Percentiles rank a stretch among this genome's conserved stretches.
Conservation (phyloP, 2,329 filamentous ascomycete genomes). For the Fusarium sp. region DNA sequence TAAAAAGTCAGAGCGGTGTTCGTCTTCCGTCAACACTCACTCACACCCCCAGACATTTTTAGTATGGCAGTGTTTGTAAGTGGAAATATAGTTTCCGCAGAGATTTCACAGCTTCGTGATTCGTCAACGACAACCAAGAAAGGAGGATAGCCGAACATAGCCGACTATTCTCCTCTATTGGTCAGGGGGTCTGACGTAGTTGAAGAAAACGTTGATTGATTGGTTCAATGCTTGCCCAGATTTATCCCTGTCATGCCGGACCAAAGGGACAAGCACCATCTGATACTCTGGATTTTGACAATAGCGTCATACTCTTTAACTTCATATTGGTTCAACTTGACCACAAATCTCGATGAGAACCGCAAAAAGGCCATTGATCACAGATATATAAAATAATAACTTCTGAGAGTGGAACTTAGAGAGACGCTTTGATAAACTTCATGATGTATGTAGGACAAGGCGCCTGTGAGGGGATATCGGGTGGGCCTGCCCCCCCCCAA, state of each 20-base stretch:
- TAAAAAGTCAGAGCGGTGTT: conserved; percentile 27
- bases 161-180: conserved; percentile 48
- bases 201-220: conserved; percentile 20
- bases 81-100: conserved; percentile 44
- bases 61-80: too few species aligned
- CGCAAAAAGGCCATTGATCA: neutral
- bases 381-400: conserved; percentile 9
- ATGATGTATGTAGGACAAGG: conserved; percentile 23
- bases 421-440: conserved; percentile 36
- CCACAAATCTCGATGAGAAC: neutral
- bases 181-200: conserved; percentile 1
- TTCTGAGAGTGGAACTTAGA: conserved; percentile 19
- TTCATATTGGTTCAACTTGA: conserved; percentile 20
- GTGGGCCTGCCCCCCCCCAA: conserved; percentile 14
- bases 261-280: conserved; percentile 40
- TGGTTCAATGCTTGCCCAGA: conserved; percentile 33
- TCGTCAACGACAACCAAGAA: conserved; percentile 22
- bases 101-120: conserved; percentile 46
- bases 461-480: conserved; percentile 19
- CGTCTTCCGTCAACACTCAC: conserved; percentile 17
- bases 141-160: conserved; percentile 42
- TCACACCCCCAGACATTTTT: conserved; percentile 28
- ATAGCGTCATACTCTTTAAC: conserved; percentile 12
- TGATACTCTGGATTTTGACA: neutral
- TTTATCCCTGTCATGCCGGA: conserved; percentile 42